These are phyloP conservation scores for Adansonia rubrostipa DNA, from an alignment of 441 rosid genomes.

Conservation along the genomic window DNA sequence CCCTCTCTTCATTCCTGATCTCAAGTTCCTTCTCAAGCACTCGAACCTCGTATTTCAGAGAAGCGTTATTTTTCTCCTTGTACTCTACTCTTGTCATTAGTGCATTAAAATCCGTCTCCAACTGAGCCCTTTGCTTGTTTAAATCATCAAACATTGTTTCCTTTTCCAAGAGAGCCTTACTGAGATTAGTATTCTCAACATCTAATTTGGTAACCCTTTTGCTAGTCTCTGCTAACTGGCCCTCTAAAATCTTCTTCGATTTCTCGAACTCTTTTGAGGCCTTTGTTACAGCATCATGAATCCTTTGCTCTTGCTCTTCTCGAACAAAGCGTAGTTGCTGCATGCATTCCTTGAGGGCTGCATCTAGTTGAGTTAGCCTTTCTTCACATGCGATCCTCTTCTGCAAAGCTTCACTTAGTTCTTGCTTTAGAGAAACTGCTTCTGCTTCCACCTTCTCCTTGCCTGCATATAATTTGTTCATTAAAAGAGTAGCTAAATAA, in stretches of 20 bases:
- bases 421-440: slow-evolving; percentile 54
- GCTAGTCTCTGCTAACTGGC: slow-evolving; percentile 47
- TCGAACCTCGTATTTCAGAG: slow-evolving; percentile 77
- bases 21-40: slow-evolving; percentile 85
- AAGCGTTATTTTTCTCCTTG: slow-evolving; percentile 75
- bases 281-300: slow-evolving; percentile 77
- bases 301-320: slow-evolving; percentile 73
- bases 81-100: slow-evolving; percentile 66
- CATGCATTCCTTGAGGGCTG: slow-evolving; percentile 79
- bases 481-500: slow-evolving; percentile 20
- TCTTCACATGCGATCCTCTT: slow-evolving; percentile 55
- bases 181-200: slow-evolving; percentile 62
- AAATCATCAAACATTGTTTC: slow-evolving; percentile 60
- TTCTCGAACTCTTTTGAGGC: slow-evolving; percentile 61
- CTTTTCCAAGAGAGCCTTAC: slow-evolving; percentile 58
- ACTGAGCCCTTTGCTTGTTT: slow-evolving; percentile 51
- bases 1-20: slow-evolving; percentile 83
- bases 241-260: slow-evolving; percentile 49
- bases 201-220: slow-evolving; percentile 54
- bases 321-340: slow-evolving; percentile 74
- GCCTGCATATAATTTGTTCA: slow-evolving; percentile 42
- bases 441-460: slow-evolving; percentile 66
- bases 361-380: slow-evolving; percentile 56
- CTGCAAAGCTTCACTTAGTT: slow-evolving; percentile 57
- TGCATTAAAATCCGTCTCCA: slow-evolving; percentile 58